Percentiles rank a stretch among this genome's conserved stretches.
These are phyloP conservation scores for Puccinia polysora DNA, from an alignment of 1,284 basidiomycete genomes.

Conservation along the genomic window DNA sequence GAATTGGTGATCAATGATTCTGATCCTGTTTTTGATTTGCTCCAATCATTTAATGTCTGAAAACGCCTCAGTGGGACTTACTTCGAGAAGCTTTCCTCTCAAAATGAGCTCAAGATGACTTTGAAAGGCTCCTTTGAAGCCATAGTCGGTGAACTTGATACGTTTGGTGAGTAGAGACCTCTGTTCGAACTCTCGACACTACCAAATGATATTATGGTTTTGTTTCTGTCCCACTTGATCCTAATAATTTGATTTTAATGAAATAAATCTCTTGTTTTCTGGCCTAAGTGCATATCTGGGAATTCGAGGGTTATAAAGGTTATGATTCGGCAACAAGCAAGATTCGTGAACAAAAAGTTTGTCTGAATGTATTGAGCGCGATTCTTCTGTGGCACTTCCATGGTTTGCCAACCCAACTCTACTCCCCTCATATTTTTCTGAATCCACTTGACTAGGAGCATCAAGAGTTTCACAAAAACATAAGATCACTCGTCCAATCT, in stretches of 20 bases:
- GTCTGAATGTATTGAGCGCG: too few species aligned
- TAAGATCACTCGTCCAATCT: slow-evolving; percentile 32
- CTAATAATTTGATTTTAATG: background rate
- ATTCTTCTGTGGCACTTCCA: too few species aligned
- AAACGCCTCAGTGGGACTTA: slow-evolving; percentile 15
- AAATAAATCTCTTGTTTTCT: too few species aligned
- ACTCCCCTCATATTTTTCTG: background rate
- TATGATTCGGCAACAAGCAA: slow-evolving; percentile 30
- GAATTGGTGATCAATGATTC: background rate
- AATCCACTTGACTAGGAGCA: slow-evolving; percentile 17
- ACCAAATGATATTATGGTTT: background rate
- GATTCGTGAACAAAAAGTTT: slow-evolving; percentile 28
- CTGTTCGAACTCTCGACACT: too few species aligned
- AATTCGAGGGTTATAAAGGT: slow-evolving; percentile 41
- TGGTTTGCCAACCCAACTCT: too few species aligned
- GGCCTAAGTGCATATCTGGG: slow-evolving; percentile 41
- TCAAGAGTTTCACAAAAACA: slow-evolving; percentile 22
- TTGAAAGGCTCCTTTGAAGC: slow-evolving; percentile 42
- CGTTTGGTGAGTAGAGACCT: slow-evolving; percentile 24
- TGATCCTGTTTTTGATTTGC: background rate
- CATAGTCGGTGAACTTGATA: slow-evolving; percentile 39
- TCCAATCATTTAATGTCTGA: too few species aligned
- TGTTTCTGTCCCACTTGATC: background rate
- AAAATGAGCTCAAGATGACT: slow-evolving; percentile 34
- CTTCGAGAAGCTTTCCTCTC: slow-evolving; percentile 25